A percentile compares a stretch with the other conserved stretches of the same genome.
These are phyloP conservation scores for Microbotryum violaceum DNA, from an alignment of 1,284 basidiomycete genomes.

Conservation along the genomic window DNA sequence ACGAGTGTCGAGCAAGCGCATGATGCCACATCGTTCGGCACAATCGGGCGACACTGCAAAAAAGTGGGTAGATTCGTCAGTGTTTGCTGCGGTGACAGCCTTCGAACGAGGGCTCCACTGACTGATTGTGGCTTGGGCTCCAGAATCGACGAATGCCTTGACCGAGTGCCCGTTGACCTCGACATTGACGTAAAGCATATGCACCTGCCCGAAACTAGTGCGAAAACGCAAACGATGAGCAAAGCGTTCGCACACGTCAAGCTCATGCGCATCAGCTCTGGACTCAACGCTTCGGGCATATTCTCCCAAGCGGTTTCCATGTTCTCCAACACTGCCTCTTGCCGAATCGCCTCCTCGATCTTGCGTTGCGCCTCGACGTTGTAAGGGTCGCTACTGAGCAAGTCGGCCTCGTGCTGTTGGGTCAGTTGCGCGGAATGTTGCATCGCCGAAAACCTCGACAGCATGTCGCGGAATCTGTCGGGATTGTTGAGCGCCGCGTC, in stretches of 20 bases:
- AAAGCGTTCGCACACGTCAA: too few species aligned
- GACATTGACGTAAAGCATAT: conserved; percentile 79
- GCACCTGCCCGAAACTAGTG: conserved; percentile 73
- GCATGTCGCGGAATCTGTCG: conserved; percentile 60
- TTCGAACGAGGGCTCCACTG: conserved; percentile 38
- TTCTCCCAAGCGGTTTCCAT: conserved; percentile 78
- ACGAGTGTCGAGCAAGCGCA: conserved; percentile 81
- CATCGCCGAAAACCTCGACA: conserved; percentile 29
- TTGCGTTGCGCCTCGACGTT: conserved; percentile 79
- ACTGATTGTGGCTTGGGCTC: conserved; percentile 96
- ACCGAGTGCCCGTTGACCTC: conserved; percentile 86
- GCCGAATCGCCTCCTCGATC: conserved; percentile 89
- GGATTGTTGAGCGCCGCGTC: conserved; percentile 62
- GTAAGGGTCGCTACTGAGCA: conserved; percentile 27
- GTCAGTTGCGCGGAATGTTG: conserved; percentile 42
- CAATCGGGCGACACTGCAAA: conserved; percentile 81
- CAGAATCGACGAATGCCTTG: conserved; percentile 96
- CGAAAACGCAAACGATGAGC: neutral
- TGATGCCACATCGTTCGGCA: conserved; percentile 87
- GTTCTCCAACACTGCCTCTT: conserved; percentile 79
- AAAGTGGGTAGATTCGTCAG: conserved; percentile 2
- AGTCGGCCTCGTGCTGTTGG: conserved; percentile 49
- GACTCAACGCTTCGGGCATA: conserved; percentile 44
- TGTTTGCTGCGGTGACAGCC: neutral
- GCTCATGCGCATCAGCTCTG: neutral